Percentiles rank a stretch among this genome's conserved stretches.
These are phyloP conservation scores for Solanum hybrid DNA, from an alignment of 305 asterid species.

Conservation along the genomic window DNA sequence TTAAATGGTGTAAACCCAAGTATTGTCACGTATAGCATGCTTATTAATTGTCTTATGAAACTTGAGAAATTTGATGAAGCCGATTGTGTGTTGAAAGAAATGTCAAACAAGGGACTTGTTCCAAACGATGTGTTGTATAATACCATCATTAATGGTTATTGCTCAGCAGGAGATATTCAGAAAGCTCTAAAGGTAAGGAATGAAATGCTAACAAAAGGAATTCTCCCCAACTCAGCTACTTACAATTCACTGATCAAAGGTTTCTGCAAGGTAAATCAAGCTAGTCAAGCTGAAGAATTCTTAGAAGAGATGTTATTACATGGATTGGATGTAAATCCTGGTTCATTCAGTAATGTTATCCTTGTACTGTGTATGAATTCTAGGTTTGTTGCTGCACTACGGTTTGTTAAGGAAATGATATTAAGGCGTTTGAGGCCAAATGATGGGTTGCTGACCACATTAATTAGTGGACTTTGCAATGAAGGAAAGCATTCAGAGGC, in stretches of 20 bases:
- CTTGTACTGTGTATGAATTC: conserved; percentile 35
- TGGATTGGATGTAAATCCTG: conserved; percentile 40
- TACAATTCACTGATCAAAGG: conserved; percentile 53
- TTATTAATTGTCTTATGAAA: conserved; percentile 62
- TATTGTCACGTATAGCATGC: conserved; percentile 53
- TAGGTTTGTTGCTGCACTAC: conserved; percentile 45
- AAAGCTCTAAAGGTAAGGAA: conserved; percentile 50
- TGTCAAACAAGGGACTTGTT: conserved; percentile 43
- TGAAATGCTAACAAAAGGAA: conserved; percentile 47
- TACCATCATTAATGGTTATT: conserved; percentile 66
- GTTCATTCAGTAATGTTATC: conserved; percentile 45
- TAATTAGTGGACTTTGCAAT: conserved; percentile 63
- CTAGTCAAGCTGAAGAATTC: conserved; percentile 45
- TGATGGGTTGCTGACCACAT: conserved; percentile 52
- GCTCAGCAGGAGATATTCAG: conserved; percentile 48
- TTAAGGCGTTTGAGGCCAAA: conserved; percentile 50
- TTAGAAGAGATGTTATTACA: conserved; percentile 46
- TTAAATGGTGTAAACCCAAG: conserved; percentile 55
- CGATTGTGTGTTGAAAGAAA: conserved; percentile 48
- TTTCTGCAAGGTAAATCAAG: conserved; percentile 50
- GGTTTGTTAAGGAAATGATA: conserved; percentile 42
- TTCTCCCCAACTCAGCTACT: conserved; percentile 51
- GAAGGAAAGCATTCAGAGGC: conserved; percentile 58
- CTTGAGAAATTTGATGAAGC: conserved; percentile 55
- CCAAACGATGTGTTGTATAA: conserved; percentile 63